Evolutionary conservation across 1,284 basidiomycete genomes (phyloP), one percentile per base, ranked within the genome.

Genomic region (Ceratobasidium sp.): DNA sequence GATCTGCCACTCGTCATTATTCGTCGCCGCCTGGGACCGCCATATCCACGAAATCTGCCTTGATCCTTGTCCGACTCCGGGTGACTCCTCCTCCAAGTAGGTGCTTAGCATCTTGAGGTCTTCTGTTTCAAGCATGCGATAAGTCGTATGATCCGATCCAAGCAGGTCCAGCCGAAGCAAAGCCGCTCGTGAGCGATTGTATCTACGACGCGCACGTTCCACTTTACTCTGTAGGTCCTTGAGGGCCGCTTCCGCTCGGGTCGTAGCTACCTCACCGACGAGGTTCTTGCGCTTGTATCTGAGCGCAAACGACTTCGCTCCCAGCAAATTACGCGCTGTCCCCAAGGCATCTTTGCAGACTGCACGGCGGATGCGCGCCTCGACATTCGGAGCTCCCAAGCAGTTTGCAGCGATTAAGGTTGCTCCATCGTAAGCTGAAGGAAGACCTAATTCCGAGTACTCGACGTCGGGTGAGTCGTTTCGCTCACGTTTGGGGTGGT

Each of bases 1-100:
- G 3, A 54, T 23, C 20, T 53, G 45, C 66, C 66, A 68, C n/a
- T 68, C 13, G 6, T 68, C 51, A 33, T 35, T 31, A 37, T 68
- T 68, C 3, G 11, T 17, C 11, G 31, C 66, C 17, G 33, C 47
- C 17, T 28, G 20, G 1, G 31, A 8, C 3, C 66, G 66, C 66
- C 66, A 68, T 1, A 68, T 31, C 66, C 66, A 68, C n/a, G 66
- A 33, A 3, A 68, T 54, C 6, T 4, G 31, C 3, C 17, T 11
- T 3, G 33, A 47, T 4, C 42, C 42, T 20, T 68, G 66, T 33
- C 66, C 66, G 10, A 54, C 3, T 1, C 3, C 37, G 1, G 1
- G 7, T 6, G 66, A 53, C 5, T 35, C 31, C 7, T 35, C 26
- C 10, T 54, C 49, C 7, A 68, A 23, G 37, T 68, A 68, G 3